Conservation (phyloP, 2,329 filamentous ascomycete species). For the Botryotinia calthae region DNA sequence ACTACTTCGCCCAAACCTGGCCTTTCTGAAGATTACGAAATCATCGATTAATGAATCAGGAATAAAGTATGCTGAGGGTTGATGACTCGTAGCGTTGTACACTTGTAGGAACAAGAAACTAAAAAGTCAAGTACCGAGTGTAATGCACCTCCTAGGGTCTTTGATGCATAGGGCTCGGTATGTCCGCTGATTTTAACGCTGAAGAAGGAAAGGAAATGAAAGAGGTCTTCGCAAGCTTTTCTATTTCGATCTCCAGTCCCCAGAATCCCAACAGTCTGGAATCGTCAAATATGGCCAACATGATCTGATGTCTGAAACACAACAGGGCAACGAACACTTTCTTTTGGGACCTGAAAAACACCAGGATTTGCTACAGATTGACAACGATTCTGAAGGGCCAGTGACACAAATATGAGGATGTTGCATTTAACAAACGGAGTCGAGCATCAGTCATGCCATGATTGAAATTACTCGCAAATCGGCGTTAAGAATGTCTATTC, state of each 20-base stretch:
- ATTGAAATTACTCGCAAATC: background rate
- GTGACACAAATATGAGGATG: background rate
- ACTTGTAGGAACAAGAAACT: background rate
- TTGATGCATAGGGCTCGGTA: background rate
- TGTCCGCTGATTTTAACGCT: background rate
- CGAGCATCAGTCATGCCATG: background rate
- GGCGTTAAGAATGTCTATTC: background rate
- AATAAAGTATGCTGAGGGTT: background rate
- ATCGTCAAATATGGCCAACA: background rate
- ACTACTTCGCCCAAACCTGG: background rate
- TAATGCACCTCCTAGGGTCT: background rate
- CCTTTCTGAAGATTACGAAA: background rate
- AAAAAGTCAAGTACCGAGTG: background rate
- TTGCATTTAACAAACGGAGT: background rate
- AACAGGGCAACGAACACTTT: background rate
- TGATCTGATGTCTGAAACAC: background rate
- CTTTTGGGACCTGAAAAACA: background rate
- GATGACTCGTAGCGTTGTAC: background rate
- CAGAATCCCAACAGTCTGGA: background rate
- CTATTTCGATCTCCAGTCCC: background rate
- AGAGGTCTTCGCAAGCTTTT: slow-evolving; percentile 5
- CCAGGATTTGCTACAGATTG: background rate
- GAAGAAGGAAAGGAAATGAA: background rate
- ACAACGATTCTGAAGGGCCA: background rate
- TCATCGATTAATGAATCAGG: background rate